phyloP scores from a whole-genome alignment of 805 yeast species.

The Brettanomyces anomalus region DNA sequence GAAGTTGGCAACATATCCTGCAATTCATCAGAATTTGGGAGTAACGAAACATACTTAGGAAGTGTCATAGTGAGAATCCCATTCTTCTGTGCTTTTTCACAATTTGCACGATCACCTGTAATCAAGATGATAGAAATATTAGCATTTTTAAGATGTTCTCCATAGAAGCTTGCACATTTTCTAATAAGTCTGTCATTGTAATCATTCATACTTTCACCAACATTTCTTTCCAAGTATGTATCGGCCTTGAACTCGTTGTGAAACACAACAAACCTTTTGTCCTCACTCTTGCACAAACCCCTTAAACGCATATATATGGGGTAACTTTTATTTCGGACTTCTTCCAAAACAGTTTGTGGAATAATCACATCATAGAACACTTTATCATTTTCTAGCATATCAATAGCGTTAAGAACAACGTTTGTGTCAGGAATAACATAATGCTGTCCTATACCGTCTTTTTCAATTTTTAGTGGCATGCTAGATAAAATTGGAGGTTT shows the following conservation, averaged over 20 bases:
- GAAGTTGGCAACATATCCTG: conserved; percentile 65
- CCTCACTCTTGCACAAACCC: conserved; percentile 62
- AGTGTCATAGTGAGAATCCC: conserved; percentile 49
- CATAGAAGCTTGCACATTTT: conserved; percentile 62
- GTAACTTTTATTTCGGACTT: conserved; percentile 76
- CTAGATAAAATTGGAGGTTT: conserved; percentile 59
- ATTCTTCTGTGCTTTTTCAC: conserved; percentile 44
- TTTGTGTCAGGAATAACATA: conserved; percentile 85
- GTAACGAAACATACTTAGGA: conserved; percentile 57
- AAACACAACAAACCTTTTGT: conserved; percentile 79
- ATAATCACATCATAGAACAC: conserved; percentile 83
- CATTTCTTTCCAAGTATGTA: conserved; percentile 55
- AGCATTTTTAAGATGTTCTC: conserved; percentile 44
- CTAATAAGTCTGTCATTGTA: conserved; percentile 89
- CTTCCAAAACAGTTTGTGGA: conserved; percentile 94
- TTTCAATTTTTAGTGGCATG: conserved; percentile 40
- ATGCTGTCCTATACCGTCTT: conserved; percentile 50
- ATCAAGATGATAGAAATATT: conserved; percentile 46
- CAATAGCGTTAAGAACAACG: conserved; percentile 80
- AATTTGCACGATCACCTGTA: conserved; percentile 71
- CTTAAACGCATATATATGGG: conserved; percentile 85
- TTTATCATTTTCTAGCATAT: conserved; percentile 66
- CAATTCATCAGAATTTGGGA: conserved; percentile 67
- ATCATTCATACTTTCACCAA: conserved; percentile 74
- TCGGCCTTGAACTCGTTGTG: conserved; percentile 83